Evolutionary conservation across 345 rosid genomes (phyloP).

Genomic region (Adansonia digitata): DNA sequence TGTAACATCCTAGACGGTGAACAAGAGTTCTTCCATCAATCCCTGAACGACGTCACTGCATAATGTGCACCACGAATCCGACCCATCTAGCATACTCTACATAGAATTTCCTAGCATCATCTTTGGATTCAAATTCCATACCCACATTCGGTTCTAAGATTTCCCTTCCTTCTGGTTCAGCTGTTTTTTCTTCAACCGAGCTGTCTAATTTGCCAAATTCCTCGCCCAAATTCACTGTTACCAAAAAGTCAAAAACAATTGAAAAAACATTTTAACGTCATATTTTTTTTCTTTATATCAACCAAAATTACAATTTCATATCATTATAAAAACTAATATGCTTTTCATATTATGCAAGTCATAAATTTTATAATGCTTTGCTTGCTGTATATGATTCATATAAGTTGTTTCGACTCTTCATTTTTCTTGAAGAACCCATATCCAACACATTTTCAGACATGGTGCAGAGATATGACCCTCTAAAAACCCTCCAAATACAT

Average conservation of each 20-base stretch:
- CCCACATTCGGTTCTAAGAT: constrained; percentile 60
- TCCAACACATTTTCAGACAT: too few species aligned
- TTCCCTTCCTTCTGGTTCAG: constrained; percentile 30
- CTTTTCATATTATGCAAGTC: background rate
- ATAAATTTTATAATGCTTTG: background rate
- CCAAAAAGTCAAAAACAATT: constrained; percentile 10
- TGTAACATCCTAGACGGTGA: constrained; percentile 77
- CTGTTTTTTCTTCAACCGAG: constrained; percentile 34
- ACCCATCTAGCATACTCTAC: constrained; percentile 53
- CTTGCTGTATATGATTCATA: too few species aligned
- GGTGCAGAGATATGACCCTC: too few species aligned
- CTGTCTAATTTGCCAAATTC: constrained; percentile 27
- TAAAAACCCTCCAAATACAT: too few species aligned
- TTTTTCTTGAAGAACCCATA: too few species aligned
- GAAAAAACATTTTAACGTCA: background rate
- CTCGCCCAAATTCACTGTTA: constrained; percentile 52
- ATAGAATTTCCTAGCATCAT: constrained; percentile 60
- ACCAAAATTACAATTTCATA: background rate
- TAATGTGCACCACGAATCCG: constrained; percentile 68
- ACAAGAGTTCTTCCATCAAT: constrained; percentile 74
- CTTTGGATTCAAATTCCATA: constrained; percentile 79
- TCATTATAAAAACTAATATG: background rate
- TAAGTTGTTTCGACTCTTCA: background rate
- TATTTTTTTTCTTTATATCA: background rate
- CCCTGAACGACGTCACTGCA: constrained; percentile 82